Base-by-base conservation (phyloP, 148 eudicot species). In the Euryodendron excelsum region DNA sequence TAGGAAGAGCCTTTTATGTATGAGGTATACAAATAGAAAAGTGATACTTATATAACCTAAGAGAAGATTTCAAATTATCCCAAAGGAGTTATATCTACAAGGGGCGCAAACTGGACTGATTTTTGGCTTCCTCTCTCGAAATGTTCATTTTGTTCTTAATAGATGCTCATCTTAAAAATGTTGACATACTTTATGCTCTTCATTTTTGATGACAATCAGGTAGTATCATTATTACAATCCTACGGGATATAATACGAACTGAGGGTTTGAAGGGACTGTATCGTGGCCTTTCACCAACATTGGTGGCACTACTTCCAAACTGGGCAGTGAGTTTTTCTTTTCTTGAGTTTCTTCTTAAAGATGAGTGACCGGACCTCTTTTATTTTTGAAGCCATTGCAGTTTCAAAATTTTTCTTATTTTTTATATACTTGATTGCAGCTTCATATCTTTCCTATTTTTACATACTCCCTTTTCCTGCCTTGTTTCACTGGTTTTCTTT, bases 221-320 rank as follows among this genome's bases (percentile, higher is more conserved):
- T 83, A 88, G 96, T 87, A 81, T 94, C 61, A 94, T 94, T 79
- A 45, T 94, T 55, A 84, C 90, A 53, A 90, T 90, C 83, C 81
- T 94, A 63, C 90, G 89, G 79, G 81, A 90, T 73, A 92, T 94
- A 66, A 65, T 94, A 73, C 87, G 84, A 68, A 89, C 67, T 48
- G 98, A 94, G 83, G 98, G 98, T 36, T 78, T 86, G 58, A 87
- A 80, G 84, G 98, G 98, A 78, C 27, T 94, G 87, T 94, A 94
- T 34, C 96, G 96, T 33, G 98, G 98, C 41, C 98, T 94, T 81
- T 87, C 98, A 75, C 98, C 98, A 76, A 94, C 98, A 62, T 70
- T 94, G 74, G 77, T 87, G 75, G 98, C 98, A 69, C 81, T 94
- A 82, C 96, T 94, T 85, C 98, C 98, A 31, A 94, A 90, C 76